Evolutionary conservation across 164 flowering plant genomes (phyloP), one percentile per base, ranked within the genome.

Genomic region (Litsea cubeba): DNA sequence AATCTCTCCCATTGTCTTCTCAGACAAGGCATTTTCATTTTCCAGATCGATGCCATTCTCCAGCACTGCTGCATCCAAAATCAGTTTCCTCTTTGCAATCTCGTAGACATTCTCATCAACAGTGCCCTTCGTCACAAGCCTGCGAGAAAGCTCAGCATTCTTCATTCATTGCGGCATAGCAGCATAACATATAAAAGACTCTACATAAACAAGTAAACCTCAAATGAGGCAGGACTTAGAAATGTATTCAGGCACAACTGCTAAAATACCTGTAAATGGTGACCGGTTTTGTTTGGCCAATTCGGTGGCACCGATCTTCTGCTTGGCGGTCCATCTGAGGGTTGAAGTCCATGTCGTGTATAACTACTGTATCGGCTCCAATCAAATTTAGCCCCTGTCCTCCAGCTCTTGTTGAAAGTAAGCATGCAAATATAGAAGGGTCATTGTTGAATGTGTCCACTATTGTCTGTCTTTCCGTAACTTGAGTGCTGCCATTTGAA

Each of bases 261-360:
- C 20, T 5, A 24, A n/a, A 26, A 3, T 65, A 92, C 98, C 98
- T 88, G 85, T 88, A 91, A 66, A 95, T 73, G 50, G 97, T 89
- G n/a, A 95, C 98, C 3, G 92, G 87, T 77, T 88, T 95, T 63
- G 89, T 88, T 84, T 95, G 98, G 69, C 98, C 97, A 76, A 95
- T 95, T 17, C 98, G 91, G 66, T 95, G 99, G 82, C 98, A 95
- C 15, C 99, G 93, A 71, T 93, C 99, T 81, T 95, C 98, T 26
- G 99, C 99, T 68, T 95, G 97, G 17, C 98, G 84, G 65, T 95
- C 99, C 76, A 95, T 89, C 81, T 95, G 99, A 46, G 98, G 99
- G 77, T 95, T 95, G 79, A 93, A 95, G 87, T 95, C 98, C 99
- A 95, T 88, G 84, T 95, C 97, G 81, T 95, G 99, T 70, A 95